Evolutionary conservation across 179 eudicot genomes (phyloP).

Genomic region (Monotropa hypopitys): DNA sequence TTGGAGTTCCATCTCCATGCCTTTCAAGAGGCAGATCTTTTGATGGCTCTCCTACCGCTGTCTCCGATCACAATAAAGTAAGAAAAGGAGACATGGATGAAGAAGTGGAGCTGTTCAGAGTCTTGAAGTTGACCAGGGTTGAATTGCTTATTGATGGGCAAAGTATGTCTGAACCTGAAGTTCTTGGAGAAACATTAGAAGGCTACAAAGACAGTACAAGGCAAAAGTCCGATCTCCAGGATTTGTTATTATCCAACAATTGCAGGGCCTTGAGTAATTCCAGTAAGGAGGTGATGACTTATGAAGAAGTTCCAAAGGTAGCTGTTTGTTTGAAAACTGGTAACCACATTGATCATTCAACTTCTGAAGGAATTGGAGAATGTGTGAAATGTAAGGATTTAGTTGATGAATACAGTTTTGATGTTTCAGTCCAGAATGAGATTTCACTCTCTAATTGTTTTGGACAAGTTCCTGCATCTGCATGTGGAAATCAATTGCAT

Average conservation of each 20-base stretch:
- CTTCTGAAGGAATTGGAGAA: constrained; percentile 23
- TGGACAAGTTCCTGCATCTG: constrained; percentile 10
- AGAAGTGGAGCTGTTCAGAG: constrained; percentile 53
- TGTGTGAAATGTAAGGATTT: constrained; percentile 14
- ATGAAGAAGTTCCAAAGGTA: constrained; percentile 18
- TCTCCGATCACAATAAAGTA: constrained; percentile 20
- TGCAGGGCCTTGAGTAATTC: constrained; percentile 14
- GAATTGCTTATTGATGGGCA: constrained; percentile 15
- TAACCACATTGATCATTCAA: constrained; percentile 14
- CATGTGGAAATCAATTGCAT: constrained; percentile 9
- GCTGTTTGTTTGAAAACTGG: constrained; percentile 19
- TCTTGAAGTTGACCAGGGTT: constrained; percentile 37
- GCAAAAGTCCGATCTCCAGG: constrained; percentile 10
- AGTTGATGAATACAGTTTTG: constrained; percentile 17
- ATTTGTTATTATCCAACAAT: constrained; percentile 19
- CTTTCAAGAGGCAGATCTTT: constrained; percentile 59
- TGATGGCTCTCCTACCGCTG: constrained; percentile 40
- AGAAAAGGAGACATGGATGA: constrained; percentile 70
- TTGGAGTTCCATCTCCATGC: constrained; percentile 84
- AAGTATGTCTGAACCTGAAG: constrained; percentile 16
- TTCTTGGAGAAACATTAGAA: constrained; percentile 14
- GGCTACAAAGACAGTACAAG: constrained; percentile 15
- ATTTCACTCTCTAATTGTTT: constrained; percentile 13
- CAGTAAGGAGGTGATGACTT: constrained; percentile 15
- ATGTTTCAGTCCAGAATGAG: constrained; percentile 14